These are phyloP conservation scores for Umbelopsis vinacea DNA, from an alignment of 192 early-diverging fungal genomes.

Conservation along the genomic window DNA sequence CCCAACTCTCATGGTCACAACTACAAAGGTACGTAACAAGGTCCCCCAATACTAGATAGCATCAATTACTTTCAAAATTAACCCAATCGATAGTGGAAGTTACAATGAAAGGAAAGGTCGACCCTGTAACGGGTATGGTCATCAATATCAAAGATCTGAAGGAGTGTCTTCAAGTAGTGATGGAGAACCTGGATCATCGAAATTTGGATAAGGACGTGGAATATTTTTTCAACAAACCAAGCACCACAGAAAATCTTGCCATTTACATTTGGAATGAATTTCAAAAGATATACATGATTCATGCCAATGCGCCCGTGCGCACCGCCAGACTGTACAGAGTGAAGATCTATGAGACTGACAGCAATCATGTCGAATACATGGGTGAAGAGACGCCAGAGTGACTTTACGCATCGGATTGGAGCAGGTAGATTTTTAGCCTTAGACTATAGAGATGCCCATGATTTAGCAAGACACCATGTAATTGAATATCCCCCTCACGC, in stretches of 20 bases:
- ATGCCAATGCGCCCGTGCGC: slow-evolving; percentile 11
- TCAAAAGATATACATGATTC: slow-evolving; percentile 23
- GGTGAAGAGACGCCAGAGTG: slow-evolving; percentile 53
- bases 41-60: neutral
- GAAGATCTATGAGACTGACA: slow-evolving; percentile 69
- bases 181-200: slow-evolving; percentile 85
- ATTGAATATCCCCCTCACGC: no score
- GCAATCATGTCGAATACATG: slow-evolving; percentile 69
- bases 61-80: neutral
- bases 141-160: slow-evolving; percentile 83
- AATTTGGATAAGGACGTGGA: slow-evolving; percentile 86
- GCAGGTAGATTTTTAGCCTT: no score
- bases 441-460: no score
- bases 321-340: slow-evolving; percentile 58
- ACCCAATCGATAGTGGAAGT: slow-evolving; percentile 60
- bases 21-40: slow-evolving; percentile 66
- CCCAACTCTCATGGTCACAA: slow-evolving; percentile 90
- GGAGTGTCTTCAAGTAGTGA: slow-evolving; percentile 74
- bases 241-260: slow-evolving; percentile 91
- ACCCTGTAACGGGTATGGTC: slow-evolving; percentile 87
- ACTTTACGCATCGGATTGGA: no score
- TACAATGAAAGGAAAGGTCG: slow-evolving; percentile 70
- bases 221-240: slow-evolving; percentile 70
- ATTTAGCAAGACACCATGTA: no score
- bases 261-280: slow-evolving; percentile 81